A percentile compares a stretch with the other conserved stretches of the same genome.
Conservation (phyloP, 2,329 filamentous ascomycete genomes). For the Chaetomium sp. region DNA sequence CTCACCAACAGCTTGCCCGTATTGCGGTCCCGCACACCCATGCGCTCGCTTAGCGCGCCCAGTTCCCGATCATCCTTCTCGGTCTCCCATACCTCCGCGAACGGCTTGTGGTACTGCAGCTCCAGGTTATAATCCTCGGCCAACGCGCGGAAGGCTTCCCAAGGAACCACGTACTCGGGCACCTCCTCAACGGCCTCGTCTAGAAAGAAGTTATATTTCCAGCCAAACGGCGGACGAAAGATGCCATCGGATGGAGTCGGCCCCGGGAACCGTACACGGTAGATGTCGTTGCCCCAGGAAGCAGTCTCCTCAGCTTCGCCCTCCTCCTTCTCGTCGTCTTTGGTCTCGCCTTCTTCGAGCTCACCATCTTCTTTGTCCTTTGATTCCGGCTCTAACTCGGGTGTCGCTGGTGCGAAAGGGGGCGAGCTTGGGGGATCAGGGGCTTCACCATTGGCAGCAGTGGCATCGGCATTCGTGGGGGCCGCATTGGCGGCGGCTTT, state of each 20-base stretch:
- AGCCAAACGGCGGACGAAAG: slow-evolving; percentile 91
- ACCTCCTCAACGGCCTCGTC: slow-evolving; percentile 94
- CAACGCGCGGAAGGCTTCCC: slow-evolving; percentile 92
- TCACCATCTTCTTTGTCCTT: slow-evolving; percentile 20
- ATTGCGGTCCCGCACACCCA: slow-evolving; percentile 76
- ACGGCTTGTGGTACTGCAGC: slow-evolving; percentile 86
- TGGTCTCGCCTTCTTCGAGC: slow-evolving; percentile 29
- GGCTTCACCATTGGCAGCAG: background rate
- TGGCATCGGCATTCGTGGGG: slow-evolving; percentile 19
- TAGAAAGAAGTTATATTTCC: slow-evolving; percentile 97
- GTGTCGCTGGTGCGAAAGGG: too few relatives aligned
- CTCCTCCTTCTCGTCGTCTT: slow-evolving; percentile 29
- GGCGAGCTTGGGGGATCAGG: too few relatives aligned
- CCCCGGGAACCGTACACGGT: slow-evolving; percentile 80
- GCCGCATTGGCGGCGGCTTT: slow-evolving; percentile 26
- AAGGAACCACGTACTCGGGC: slow-evolving; percentile 95
- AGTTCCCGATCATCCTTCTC: slow-evolving; percentile 81
- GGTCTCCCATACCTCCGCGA: slow-evolving; percentile 83
- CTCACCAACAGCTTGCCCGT: slow-evolving; percentile 64
- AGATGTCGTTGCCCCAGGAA: slow-evolving; percentile 91
- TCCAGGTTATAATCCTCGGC: slow-evolving; percentile 97
- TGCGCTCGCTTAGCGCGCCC: slow-evolving; percentile 84
- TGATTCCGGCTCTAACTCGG: too few relatives aligned
- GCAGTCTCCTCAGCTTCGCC: slow-evolving; percentile 56
- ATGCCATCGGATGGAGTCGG: slow-evolving; percentile 78